Evolutionary conservation across 331 rosid genomes (phyloP).

Genomic region (Quercus lobata): DNA sequence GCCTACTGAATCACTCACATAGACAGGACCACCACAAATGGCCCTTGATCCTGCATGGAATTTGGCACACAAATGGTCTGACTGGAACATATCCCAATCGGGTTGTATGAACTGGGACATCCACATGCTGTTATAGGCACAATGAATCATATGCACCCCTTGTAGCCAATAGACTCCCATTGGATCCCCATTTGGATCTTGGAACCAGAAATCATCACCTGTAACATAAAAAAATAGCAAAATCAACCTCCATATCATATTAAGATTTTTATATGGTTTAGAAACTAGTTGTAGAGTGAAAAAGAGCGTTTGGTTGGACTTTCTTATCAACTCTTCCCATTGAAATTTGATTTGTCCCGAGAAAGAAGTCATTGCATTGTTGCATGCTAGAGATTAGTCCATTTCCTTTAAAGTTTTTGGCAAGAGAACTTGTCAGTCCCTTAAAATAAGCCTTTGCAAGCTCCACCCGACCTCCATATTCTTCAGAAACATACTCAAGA

Average conservation of each 20-base stretch:
- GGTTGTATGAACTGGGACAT: constrained; percentile 89
- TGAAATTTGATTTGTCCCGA: constrained; percentile 68
- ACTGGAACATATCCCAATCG: constrained; percentile 98
- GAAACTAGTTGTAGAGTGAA: neutral
- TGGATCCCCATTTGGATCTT: constrained; percentile 86
- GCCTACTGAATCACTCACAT: constrained; percentile 71
- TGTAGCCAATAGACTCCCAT: constrained; percentile 86
- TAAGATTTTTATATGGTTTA: too few species aligned
- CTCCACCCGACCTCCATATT: constrained; percentile 85
- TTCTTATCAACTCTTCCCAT: constrained; percentile 74
- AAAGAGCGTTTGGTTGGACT: neutral
- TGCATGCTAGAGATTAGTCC: constrained; percentile 92
- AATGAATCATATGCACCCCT: constrained; percentile 89
- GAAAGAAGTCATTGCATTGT: constrained; percentile 93
- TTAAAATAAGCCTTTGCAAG: constrained; percentile 75
- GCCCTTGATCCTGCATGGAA: constrained; percentile 90
- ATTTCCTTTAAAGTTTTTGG: constrained; percentile 70
- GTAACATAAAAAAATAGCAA: neutral
- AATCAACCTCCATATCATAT: neutral
- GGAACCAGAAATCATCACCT: constrained; percentile 98
- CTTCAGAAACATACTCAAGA: constrained; percentile 67
- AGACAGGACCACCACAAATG: constrained; percentile 76
- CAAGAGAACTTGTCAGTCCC: constrained; percentile 55
- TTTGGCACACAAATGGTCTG: constrained; percentile 78
- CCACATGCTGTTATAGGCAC: constrained; percentile 94